These are phyloP conservation scores for Berkeleyomyces rouxiae DNA, from an alignment of 2,329 filamentous ascomycete species.

Conservation along the genomic window DNA sequence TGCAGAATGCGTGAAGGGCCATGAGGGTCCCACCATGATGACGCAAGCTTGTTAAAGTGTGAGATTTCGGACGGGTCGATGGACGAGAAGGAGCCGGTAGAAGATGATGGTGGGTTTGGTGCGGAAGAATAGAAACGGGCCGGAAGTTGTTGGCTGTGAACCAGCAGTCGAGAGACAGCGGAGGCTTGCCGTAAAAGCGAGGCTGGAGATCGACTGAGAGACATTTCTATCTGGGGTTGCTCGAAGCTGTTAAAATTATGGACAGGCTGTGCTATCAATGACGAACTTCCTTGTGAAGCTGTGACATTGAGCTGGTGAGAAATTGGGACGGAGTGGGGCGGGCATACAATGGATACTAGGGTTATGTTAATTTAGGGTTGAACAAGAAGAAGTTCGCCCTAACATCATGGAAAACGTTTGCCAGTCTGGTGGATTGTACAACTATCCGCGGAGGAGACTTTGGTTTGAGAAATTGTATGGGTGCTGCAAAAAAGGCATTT, in stretches of 20 bases:
- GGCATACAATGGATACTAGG: neutral
- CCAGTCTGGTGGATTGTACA: no score
- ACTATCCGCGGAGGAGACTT: no score
- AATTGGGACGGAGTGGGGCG: neutral
- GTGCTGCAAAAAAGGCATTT: neutral
- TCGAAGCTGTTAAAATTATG: neutral
- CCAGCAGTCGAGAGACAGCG: neutral
- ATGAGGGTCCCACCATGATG: conserved; percentile 93
- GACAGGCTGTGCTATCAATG: neutral
- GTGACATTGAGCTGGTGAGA: neutral
- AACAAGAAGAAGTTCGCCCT: no score
- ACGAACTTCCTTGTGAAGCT: neutral
- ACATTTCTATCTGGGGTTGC: neutral
- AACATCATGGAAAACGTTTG: no score
- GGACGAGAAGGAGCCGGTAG: conserved; percentile 34
- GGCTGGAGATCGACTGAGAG: neutral
- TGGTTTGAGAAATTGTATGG: neutral
- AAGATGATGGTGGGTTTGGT: conserved; percentile 14
- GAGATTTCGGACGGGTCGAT: conserved; percentile 81
- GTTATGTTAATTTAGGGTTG: no score
- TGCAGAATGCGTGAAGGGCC: conserved; percentile 84
- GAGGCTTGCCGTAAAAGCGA: neutral
- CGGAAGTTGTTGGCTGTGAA: neutral
- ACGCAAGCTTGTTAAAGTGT: conserved; percentile 87
- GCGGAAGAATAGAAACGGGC: conserved; percentile 16